A percentile compares a stretch with the other conserved stretches of the same genome.
phyloP scores from a whole-genome alignment of 306 rosid species.

The Vigna reflexopilosa region DNA sequence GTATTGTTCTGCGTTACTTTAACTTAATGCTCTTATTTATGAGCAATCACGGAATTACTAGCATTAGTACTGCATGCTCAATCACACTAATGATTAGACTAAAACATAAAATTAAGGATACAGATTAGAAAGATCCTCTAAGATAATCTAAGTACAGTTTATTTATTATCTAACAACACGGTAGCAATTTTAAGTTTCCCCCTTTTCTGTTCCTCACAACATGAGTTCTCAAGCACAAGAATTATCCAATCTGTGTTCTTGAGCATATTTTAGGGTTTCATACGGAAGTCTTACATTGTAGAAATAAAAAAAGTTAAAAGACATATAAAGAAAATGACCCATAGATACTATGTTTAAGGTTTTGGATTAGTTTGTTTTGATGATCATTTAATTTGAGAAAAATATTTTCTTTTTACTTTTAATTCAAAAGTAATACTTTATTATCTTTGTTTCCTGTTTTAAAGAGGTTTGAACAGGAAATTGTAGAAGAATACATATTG shows the following conservation, averaged over 20 bases:
- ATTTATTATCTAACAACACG: background rate
- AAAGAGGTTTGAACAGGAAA: background rate
- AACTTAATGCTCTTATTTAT: background rate
- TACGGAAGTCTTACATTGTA: too few relatives aligned
- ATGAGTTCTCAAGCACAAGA: background rate
- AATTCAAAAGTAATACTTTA: background rate
- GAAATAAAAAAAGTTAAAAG: too few relatives aligned
- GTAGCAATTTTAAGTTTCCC: background rate
- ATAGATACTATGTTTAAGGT: too few relatives aligned
- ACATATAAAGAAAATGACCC: too few relatives aligned
- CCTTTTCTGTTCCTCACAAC: background rate
- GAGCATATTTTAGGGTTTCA: background rate
- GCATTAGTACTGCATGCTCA: background rate
- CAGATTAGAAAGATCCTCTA: background rate
- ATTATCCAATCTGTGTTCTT: background rate
- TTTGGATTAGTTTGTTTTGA: too few relatives aligned
- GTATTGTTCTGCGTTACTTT: background rate
- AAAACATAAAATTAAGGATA: background rate
- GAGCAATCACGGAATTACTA: background rate
- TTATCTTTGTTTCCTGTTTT: background rate
- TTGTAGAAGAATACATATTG: background rate
- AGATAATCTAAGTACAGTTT: background rate
- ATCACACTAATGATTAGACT: background rate
- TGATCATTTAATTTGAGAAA: background rate
- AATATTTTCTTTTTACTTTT: background rate